These are phyloP conservation scores for Tetradesmus obliquus DNA, from an alignment of 139 green algal species.

Conservation along the genomic window DNA sequence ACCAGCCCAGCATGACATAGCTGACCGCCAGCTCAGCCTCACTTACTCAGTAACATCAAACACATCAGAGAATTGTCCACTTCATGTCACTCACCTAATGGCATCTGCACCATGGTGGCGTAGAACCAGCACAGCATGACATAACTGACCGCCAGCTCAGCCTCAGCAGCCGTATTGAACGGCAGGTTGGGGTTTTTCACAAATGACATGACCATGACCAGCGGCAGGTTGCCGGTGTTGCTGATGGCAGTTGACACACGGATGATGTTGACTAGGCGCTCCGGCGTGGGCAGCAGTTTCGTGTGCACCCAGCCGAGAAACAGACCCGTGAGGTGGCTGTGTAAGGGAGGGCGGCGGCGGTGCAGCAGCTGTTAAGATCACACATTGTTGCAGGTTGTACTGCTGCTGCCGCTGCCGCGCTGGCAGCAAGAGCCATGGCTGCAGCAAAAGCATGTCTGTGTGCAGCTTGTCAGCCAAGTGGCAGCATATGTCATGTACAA, in stretches of 20 bases:
- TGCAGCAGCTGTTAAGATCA: background rate
- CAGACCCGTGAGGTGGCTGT: constrained; percentile 1
- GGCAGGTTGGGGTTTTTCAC: constrained; percentile 29
- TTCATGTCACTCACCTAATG: background rate
- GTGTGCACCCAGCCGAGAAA: background rate
- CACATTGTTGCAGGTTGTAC: background rate
- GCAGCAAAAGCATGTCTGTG: no score
- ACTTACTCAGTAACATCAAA: background rate
- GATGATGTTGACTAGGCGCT: background rate
- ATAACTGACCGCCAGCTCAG: constrained; percentile 23
- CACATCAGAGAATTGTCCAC: background rate
- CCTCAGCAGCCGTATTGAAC: background rate
- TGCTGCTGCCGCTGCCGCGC: background rate
- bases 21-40: constrained; percentile 19
- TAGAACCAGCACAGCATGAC: constrained; percentile 34
- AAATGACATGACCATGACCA: constrained; percentile 17
- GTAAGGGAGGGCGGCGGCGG: background rate
- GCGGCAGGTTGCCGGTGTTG: constrained; percentile 21
- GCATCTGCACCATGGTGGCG: constrained; percentile 35
- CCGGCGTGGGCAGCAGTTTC: background rate
- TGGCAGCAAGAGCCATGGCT: no score
- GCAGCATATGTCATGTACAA: no score
- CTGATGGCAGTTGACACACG: background rate
- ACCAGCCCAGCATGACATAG: constrained; percentile 33
- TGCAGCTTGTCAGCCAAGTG: no score